Evolutionary conservation across 2,329 filamentous ascomycete species (phyloP).

Genomic region (Fusarium sp.): DNA sequence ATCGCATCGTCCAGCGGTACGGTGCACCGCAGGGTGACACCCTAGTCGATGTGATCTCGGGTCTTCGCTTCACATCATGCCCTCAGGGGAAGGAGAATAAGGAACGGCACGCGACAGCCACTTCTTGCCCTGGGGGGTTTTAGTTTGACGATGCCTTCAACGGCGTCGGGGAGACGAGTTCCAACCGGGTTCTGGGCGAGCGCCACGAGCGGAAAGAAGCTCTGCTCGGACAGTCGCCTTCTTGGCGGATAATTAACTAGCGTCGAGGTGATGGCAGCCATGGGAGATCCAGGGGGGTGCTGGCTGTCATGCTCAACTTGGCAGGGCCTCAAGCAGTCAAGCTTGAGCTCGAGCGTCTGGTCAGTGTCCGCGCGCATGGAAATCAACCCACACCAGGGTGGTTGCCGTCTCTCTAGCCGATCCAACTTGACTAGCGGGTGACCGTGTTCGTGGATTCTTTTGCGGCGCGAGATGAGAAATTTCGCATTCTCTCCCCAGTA

Average conservation of each 20-base stretch:
- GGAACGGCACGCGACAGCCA: slow-evolving; percentile 18
- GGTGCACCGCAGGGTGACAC: neutral
- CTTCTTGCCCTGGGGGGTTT: neutral
- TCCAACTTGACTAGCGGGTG: neutral
- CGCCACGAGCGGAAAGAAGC: slow-evolving; percentile 27
- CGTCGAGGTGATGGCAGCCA: neutral
- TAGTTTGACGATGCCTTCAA: slow-evolving; percentile 18
- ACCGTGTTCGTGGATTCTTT: slow-evolving; percentile 16
- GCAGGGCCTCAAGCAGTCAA: neutral
- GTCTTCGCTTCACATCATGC: neutral
- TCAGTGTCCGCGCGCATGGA: neutral
- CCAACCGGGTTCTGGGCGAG: slow-evolving; percentile 18
- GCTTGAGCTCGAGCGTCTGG: neutral
- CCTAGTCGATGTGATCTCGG: neutral
- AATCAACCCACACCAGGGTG: slow-evolving; percentile 7
- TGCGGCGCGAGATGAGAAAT: slow-evolving; percentile 24
- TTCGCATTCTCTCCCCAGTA: slow-evolving; percentile 25
- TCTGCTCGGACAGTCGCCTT: slow-evolving; percentile 4
- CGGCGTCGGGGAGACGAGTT: slow-evolving; percentile 12
- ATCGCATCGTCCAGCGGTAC: neutral
- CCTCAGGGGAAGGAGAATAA: neutral
- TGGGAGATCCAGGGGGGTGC: neutral
- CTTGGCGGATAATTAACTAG: neutral
- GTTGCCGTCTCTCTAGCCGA: neutral
- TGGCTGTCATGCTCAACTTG: neutral